These are phyloP conservation scores for Otatea glauca DNA, from an alignment of 176 grass and related monocot genomes.

Conservation along the genomic window DNA sequence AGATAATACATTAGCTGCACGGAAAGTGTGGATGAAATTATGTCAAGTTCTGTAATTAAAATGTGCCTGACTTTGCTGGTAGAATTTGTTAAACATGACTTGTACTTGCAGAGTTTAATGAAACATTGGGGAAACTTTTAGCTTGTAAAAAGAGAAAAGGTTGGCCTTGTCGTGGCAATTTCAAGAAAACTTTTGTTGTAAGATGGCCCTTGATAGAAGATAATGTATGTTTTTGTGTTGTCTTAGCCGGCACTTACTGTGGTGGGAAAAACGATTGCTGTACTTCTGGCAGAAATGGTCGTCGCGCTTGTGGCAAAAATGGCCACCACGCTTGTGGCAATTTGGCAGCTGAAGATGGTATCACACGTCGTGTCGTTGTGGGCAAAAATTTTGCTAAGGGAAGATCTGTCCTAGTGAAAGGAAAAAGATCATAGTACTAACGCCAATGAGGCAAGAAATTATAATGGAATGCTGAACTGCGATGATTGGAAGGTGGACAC, in stretches of 20 bases:
- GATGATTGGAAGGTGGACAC: constrained; percentile 37
- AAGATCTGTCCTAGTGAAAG: constrained; percentile 8
- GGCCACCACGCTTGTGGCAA: neutral
- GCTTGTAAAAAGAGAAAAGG: constrained; percentile 53
- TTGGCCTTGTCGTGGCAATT: constrained; percentile 44
- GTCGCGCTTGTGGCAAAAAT: neutral
- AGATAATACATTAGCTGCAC: constrained; percentile 35
- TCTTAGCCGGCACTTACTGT: neutral
- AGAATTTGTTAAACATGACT: constrained; percentile 28
- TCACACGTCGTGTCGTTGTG: constrained; percentile 11
- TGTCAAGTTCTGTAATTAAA: constrained; percentile 32
- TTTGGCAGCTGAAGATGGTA: constrained; percentile 43
- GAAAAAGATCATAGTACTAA: constrained; percentile 41
- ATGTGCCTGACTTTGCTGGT: constrained; percentile 34
- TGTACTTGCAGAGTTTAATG: constrained; percentile 23
- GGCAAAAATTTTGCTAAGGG: constrained; percentile 25
- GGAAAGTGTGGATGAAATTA: constrained; percentile 22
- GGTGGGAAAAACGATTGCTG: no score
- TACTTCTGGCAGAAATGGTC: neutral
- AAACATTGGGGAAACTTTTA: constrained; percentile 27
- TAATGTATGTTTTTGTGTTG: constrained; percentile 21
- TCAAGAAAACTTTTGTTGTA: constrained; percentile 33
- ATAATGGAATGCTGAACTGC: constrained; percentile 34
- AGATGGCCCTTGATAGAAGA: constrained; percentile 18
- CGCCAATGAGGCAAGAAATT: constrained; percentile 14